Evolutionary conservation across 2,329 filamentous ascomycete species (phyloP), one percentile per base, ranked within the genome.

Genomic region (Talaromyces funiculosus): DNA sequence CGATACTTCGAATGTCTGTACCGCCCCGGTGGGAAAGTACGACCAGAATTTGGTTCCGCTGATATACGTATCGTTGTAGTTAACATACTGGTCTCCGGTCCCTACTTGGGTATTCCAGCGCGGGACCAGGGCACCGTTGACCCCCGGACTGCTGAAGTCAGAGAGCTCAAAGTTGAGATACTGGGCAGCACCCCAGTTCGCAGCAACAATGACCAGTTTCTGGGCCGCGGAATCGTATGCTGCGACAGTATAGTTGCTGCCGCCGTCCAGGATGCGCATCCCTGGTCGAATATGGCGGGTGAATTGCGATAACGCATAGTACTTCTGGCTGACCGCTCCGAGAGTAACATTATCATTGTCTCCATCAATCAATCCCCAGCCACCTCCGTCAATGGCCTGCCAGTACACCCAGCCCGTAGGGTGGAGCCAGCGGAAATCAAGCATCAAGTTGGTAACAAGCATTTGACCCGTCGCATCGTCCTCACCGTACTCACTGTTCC

Each of bases 401-500:
- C 51, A 53, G 20, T 53, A 53, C 20, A 53, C 51, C 51, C 51
- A 53, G 33, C 18, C 51, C 3, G 51, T 53, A 14, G 51, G 51
- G 33, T 53, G 51, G 31, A 53, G 51, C 51, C 51, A 53, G 20
- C 35, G 31, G 4, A 53, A 53, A 14, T 53, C 51, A 18, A 53
- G 51, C 18, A 53, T 4, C 31, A 53, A 14, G 20, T 53, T 53
- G 8, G 51, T 53, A 20, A 53, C 51, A 20, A 53, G 51, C 2
- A 8, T 16, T 22, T 53, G 10, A 12, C 51, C 51, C 18, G 51
- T 53, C 18, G 51, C 51, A 24, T 53, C 51, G 33, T 20, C 38
- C 22, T 53, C 51, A 12, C 51, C 51, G 51, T 53, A 53, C 35
- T 53, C 51, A 26, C 51, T 53, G 18, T 53, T 53, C 51, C 51